A percentile compares a stretch with the other conserved stretches of the same genome.
phyloP scores from a whole-genome alignment of 495 filamentous ascomycete genomes.

The Cladorrhinum samala region DNA sequence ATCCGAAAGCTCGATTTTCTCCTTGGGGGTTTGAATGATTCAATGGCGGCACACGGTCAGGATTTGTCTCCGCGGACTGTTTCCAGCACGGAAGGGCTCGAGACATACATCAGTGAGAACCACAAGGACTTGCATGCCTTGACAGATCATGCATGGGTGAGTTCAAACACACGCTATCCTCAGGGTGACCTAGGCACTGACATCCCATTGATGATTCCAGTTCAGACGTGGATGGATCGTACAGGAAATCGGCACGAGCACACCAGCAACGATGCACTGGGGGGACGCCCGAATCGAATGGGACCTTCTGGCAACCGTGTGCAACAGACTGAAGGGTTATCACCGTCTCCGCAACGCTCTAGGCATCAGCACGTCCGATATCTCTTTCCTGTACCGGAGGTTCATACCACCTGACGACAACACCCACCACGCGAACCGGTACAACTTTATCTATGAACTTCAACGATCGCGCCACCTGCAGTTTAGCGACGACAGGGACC shows the following conservation, averaged over 20 bases:
- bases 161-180: too few species aligned
- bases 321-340: constrained; percentile 15
- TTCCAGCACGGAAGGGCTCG: not conserved
- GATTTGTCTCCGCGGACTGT: too few species aligned
- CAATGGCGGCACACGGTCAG: too few species aligned
- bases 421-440: constrained; percentile 23
- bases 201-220: constrained; percentile 7
- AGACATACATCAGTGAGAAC: not conserved
- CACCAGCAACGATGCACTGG: constrained; percentile 21
- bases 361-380: constrained; percentile 14
- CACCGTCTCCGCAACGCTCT: constrained; percentile 21
- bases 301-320: constrained; percentile 12
- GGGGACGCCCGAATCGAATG: not conserved
- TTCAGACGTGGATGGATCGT: constrained; percentile 20
- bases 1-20: not conserved
- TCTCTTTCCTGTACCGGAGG: constrained; percentile 21
- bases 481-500: constrained; percentile 21
- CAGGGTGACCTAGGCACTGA: not conserved
- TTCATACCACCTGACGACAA: constrained; percentile 18
- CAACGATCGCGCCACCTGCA: constrained; percentile 20
- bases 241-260: constrained; percentile 19
- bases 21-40: not conserved
- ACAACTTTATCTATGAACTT: constrained; percentile 26
- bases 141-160: not conserved
- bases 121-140: not conserved